Evolutionary conservation across 768 basidiomycete genomes (phyloP).

Genomic region (Boletus subparvulus): DNA sequence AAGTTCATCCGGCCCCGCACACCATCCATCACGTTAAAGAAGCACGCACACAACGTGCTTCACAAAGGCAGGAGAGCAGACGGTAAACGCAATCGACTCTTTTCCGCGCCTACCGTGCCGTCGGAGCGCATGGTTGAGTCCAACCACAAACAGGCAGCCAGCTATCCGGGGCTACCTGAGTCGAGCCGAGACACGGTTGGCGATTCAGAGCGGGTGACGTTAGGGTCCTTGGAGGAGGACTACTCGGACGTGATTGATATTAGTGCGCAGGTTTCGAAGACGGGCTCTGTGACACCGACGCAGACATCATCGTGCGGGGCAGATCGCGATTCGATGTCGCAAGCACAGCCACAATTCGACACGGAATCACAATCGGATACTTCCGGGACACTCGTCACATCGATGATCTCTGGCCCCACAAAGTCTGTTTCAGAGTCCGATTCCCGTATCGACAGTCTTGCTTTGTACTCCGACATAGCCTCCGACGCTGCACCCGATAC

Average conservation of each 20-base stretch:
- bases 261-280: slow-evolving; percentile 1
- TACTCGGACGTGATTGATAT: slow-evolving; percentile 27
- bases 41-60: not conserved
- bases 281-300: not conserved
- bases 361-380: slow-evolving; percentile 12
- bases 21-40: slow-evolving; percentile 7
- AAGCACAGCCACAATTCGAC: slow-evolving; percentile 5
- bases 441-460: not conserved
- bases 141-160: not conserved
- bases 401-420: not conserved
- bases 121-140: not conserved
- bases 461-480: slow-evolving; percentile 12
- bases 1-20: slow-evolving; percentile 17
- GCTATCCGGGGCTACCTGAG: not conserved
- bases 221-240: not conserved
- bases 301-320: not conserved
- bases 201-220: not conserved
- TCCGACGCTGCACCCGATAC: not conserved
- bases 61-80: slow-evolving; percentile 7
- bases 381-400: slow-evolving; percentile 22
- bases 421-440: slow-evolving; percentile 19
- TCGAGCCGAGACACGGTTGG: not conserved
- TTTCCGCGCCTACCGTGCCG: slow-evolving; percentile 14
- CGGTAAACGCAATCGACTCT: slow-evolving; percentile 16
- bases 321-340: slow-evolving; percentile 7